Conservation (phyloP, 257 asterid genomes). For the Nicotiana sylvestris region DNA sequence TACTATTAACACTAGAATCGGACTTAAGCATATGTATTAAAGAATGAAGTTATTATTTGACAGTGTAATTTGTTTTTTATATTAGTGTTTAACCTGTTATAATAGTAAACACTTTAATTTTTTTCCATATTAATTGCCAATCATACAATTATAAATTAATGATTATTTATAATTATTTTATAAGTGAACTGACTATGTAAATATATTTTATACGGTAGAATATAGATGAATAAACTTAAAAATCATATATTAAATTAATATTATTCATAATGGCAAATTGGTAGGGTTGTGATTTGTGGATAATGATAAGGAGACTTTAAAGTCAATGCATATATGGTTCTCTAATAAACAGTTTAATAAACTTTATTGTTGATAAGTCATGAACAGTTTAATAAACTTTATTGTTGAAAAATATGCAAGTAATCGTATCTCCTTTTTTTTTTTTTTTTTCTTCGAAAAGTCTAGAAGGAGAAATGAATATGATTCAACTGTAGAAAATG, state of each 20-base stretch:
- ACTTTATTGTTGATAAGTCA: not conserved
- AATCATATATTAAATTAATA: too few species aligned
- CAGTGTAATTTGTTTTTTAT: not conserved
- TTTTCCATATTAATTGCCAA: not conserved
- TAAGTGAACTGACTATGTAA: not conserved
- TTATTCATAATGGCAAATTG: not conserved
- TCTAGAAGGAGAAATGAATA: not conserved
- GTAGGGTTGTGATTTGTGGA: not conserved
- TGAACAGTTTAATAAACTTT: not conserved
- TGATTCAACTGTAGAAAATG: not conserved
- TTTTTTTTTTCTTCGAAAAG: not conserved
- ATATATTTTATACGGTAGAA: not conserved
- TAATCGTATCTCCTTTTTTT: not conserved
- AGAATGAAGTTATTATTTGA: too few species aligned
- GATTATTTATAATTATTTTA: too few species aligned
- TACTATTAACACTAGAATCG: not conserved
- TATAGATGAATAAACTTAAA: not conserved
- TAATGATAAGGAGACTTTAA: not conserved
- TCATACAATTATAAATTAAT: not conserved
- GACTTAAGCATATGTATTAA: not conserved
- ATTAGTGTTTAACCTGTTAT: not conserved
- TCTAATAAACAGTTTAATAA: not conserved
- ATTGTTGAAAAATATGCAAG: not conserved
- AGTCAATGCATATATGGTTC: not conserved
- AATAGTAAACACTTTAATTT: not conserved